Evolutionary conservation across 495 filamentous ascomycete genomes (phyloP).

Genomic region (Pyrenula aspistea): DNA sequence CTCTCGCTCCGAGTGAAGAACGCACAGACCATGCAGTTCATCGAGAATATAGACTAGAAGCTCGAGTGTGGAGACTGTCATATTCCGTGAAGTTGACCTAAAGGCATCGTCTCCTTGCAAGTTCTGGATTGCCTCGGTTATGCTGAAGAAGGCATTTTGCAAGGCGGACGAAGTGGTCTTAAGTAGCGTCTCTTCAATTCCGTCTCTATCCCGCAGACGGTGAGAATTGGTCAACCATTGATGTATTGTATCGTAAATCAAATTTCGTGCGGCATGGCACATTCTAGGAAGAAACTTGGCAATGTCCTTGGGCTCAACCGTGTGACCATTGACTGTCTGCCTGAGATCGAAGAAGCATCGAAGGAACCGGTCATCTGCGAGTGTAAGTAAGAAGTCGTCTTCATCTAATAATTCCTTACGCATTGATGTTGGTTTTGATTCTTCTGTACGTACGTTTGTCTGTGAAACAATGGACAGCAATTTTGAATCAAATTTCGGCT

Average conservation of each 20-base stretch:
- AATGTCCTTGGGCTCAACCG: not conserved
- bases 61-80: not conserved
- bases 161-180: not conserved
- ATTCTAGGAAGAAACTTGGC: not conserved
- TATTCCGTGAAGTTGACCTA: conserved; percentile 6
- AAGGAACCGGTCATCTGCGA: not conserved
- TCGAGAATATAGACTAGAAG: conserved; percentile 6
- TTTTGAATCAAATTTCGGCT: too few species aligned
- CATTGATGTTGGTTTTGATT: too few species aligned
- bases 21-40: conserved; percentile 11
- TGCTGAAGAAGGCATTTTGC: not conserved
- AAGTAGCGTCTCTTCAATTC: not conserved
- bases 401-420: too few species aligned
- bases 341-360: not conserved
- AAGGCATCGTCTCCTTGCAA: not conserved
- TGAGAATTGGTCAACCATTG: not conserved
- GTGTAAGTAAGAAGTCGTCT: not conserved
- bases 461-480: too few species aligned
- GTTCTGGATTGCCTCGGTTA: not conserved
- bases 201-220: not conserved
- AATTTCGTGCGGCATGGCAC: not conserved
- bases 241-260: not conserved
- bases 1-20: conserved; percentile 8
- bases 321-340: not conserved
- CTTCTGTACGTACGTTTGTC: too few species aligned